Evolutionary conservation across 164 flowering plant species (phyloP).

Genomic region (Vitis amurensis): DNA sequence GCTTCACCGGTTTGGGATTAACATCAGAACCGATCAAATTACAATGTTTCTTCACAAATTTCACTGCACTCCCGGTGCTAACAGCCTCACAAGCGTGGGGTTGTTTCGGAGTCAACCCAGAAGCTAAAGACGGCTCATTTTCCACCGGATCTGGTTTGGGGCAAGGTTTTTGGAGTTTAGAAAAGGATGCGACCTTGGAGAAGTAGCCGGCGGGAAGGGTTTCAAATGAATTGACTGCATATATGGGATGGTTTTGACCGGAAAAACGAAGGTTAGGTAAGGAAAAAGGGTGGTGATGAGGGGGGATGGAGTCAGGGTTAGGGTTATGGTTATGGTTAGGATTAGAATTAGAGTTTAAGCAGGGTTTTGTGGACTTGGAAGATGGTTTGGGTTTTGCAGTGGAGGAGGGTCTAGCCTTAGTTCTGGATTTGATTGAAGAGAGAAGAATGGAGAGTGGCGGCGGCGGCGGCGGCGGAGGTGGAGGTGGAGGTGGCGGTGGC

Average conservation of each 20-base stretch:
- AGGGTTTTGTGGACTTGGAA: slow-evolving; percentile 20
- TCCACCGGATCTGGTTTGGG: slow-evolving; percentile 33
- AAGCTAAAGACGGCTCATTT: slow-evolving; percentile 9
- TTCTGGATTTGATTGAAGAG: slow-evolving; percentile 22
- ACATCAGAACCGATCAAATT: slow-evolving; percentile 48
- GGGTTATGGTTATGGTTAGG: slow-evolving; percentile 1
- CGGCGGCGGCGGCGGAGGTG: slow-evolving; percentile 23
- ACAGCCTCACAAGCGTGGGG: slow-evolving; percentile 1
- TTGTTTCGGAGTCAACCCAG: slow-evolving; percentile 4
- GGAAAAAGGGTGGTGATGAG: slow-evolving; percentile 28
- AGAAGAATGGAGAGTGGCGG: slow-evolving; percentile 14
- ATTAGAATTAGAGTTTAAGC: slow-evolving; percentile 18
- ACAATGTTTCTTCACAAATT: slow-evolving; percentile 30
- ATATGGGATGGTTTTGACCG: slow-evolving; percentile 3
- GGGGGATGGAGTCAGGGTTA: slow-evolving; percentile 7
- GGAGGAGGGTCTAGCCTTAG: slow-evolving; percentile 17
- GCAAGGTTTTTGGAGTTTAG: slow-evolving; percentile 31
- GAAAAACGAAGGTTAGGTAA: slow-evolving; percentile 36
- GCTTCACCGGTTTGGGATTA: slow-evolving; percentile 27
- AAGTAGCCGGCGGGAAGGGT: slow-evolving; percentile 46
- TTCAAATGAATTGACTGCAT: slow-evolving; percentile 19
- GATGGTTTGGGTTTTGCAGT: slow-evolving; percentile 16
- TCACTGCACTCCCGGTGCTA: slow-evolving; percentile 10
- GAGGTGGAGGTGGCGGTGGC: slow-evolving; percentile 27
- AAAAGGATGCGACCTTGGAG: slow-evolving; percentile 50